Conservation (phyloP, 2,329 filamentous ascomycete genomes). For the Exophiala sideris region DNA sequence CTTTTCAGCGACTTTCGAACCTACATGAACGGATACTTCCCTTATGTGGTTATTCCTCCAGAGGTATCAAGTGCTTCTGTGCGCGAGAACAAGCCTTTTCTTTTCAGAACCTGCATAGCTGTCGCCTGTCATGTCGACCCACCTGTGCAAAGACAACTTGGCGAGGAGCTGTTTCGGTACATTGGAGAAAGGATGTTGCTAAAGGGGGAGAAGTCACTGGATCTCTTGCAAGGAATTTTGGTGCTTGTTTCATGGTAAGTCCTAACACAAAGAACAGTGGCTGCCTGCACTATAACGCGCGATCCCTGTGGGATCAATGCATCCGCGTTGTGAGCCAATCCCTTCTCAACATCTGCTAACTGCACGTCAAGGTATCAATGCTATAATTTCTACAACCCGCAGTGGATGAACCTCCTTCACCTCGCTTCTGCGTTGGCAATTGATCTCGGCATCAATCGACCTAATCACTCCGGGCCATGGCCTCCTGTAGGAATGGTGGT, state of each 20-base stretch:
- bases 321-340: background rate
- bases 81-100: conserved; percentile 32
- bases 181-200: conserved; percentile 35
- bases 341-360: background rate
- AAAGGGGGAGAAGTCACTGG: conserved; percentile 35
- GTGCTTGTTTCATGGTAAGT: conserved; percentile 37
- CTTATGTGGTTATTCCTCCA: conserved; percentile 30
- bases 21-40: conserved; percentile 30
- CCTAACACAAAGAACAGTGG: background rate
- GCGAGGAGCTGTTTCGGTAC: conserved; percentile 31
- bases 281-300: background rate
- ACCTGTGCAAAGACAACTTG: conserved; percentile 28
- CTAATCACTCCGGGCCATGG: conserved; percentile 1
- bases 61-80: conserved; percentile 22
- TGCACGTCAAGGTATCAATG: conserved; percentile 32
- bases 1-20: conserved; percentile 21
- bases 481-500: conserved; percentile 3
- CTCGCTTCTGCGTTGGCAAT: conserved; percentile 37
- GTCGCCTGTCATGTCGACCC: conserved; percentile 29
- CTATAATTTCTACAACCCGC: conserved; percentile 33
- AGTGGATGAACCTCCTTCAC: conserved; percentile 36
- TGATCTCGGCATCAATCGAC: conserved; percentile 33
- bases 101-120: conserved; percentile 37
- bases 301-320: too few species aligned
- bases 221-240: conserved; percentile 39